Percentiles rank a stretch among this genome's conserved stretches.
Evolutionary conservation across 345 rosid genomes (phyloP).

Genomic region (Pugionium cornutum): DNA sequence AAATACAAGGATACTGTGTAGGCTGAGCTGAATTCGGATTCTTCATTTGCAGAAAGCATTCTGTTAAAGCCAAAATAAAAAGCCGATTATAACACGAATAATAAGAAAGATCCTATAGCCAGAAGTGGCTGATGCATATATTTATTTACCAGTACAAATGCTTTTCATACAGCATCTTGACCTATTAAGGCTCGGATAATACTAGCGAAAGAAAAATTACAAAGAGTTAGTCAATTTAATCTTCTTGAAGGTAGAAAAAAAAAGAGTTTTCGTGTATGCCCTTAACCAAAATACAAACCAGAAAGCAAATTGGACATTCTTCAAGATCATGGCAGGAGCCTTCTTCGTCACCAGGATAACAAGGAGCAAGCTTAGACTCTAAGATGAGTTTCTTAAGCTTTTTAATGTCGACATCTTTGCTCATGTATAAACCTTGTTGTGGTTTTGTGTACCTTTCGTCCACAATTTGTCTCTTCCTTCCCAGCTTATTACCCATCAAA

Average conservation of each 20-base stretch:
- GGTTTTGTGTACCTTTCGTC: slow-evolving; percentile 90
- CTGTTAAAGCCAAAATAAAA: slow-evolving; percentile 45
- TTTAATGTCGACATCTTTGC: slow-evolving; percentile 91
- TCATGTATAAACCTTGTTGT: slow-evolving; percentile 73
- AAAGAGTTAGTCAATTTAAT: no score
- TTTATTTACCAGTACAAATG: slow-evolving; percentile 80
- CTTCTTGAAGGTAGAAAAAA: no score
- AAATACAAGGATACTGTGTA: slow-evolving; percentile 85
- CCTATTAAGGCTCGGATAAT: slow-evolving; percentile 92
- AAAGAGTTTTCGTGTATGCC: no score
- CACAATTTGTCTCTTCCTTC: slow-evolving; percentile 83
- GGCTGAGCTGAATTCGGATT: slow-evolving; percentile 89
- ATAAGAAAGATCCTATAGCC: neutral
- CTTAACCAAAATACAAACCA: slow-evolving; percentile 51
- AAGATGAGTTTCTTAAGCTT: slow-evolving; percentile 92
- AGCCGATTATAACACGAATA: no score
- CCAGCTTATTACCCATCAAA: slow-evolving; percentile 90
- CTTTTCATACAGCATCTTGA: slow-evolving; percentile 96
- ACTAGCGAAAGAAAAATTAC: slow-evolving; percentile 39
- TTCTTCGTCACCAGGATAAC: slow-evolving; percentile 95
- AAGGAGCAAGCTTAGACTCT: slow-evolving; percentile 96
- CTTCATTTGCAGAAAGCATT: slow-evolving; percentile 99
- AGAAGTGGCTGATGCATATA: neutral
- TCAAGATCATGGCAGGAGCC: slow-evolving; percentile 62
- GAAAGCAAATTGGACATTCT: slow-evolving; percentile 97